Percentiles rank a stretch among this genome's conserved stretches.
Conservation (phyloP, 768 basidiomycete species). For the Mycena filopes region DNA sequence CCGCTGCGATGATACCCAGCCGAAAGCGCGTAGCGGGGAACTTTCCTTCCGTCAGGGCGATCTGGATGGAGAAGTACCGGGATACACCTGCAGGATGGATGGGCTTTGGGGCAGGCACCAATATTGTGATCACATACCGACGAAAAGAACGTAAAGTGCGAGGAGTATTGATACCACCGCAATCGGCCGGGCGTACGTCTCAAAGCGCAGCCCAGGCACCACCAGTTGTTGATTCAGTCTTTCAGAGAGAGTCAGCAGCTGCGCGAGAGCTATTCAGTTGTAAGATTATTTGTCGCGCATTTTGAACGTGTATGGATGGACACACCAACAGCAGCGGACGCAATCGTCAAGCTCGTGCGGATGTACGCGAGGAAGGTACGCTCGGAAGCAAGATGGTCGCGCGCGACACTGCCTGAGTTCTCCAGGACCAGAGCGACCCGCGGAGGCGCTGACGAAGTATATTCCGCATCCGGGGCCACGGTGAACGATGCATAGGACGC, state of each 20-base stretch:
- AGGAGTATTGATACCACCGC: background rate
- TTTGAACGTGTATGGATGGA: background rate
- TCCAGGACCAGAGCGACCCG: slow-evolving; percentile 42
- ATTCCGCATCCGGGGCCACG: too few relatives aligned
- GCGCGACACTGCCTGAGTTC: slow-evolving; percentile 55
- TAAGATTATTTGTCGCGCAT: background rate
- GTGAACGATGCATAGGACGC: too few relatives aligned
- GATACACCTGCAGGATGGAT: slow-evolving; percentile 35
- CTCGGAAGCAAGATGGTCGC: slow-evolving; percentile 57
- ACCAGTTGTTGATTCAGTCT: background rate
- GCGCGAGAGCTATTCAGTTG: background rate
- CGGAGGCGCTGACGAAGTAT: too few relatives aligned
- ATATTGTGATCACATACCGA: background rate
- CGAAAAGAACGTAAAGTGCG: background rate
- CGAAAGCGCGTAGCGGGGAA: slow-evolving; percentile 54
- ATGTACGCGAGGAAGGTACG: slow-evolving; percentile 57
- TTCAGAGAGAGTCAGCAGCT: background rate
- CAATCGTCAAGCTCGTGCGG: slow-evolving; percentile 53
- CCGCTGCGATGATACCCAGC: slow-evolving; percentile 41
- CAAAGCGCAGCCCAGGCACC: background rate
- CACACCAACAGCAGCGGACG: slow-evolving; percentile 51
- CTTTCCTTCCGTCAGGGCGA: slow-evolving; percentile 46
- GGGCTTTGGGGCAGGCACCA: slow-evolving; percentile 15
- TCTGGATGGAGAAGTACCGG: slow-evolving; percentile 41
- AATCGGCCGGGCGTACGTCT: slow-evolving; percentile 5